A percentile compares a stretch with the other conserved stretches of the same genome.
These are phyloP conservation scores for Globisporangium paddicum DNA, from an alignment of 352 stramenopile species.

Conservation along the genomic window DNA sequence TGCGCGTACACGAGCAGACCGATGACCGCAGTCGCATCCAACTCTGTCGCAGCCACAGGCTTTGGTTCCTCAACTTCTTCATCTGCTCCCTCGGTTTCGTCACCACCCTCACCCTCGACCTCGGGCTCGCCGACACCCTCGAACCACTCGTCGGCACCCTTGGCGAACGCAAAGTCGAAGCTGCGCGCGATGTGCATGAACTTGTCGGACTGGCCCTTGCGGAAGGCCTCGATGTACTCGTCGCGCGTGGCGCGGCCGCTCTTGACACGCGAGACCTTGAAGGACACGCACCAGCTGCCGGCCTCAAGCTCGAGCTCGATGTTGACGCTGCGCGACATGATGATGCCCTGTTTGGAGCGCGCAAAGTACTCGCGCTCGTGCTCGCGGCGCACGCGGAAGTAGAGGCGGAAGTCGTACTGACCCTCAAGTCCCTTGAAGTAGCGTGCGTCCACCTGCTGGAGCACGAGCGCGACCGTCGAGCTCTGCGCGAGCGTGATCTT, in stretches of 20 bases:
- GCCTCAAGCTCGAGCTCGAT: slow-evolving; percentile 26
- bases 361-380: slow-evolving; percentile 24
- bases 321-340: slow-evolving; percentile 31
- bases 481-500: slow-evolving; percentile 19
- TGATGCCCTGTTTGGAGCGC: slow-evolving; percentile 18
- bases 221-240: slow-evolving; percentile 20
- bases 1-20: slow-evolving; percentile 31
- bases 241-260: slow-evolving; percentile 13
- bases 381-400: slow-evolving; percentile 28
- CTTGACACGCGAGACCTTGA: slow-evolving; percentile 20
- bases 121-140: slow-evolving; percentile 16
- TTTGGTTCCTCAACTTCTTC: slow-evolving; percentile 10
- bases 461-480: slow-evolving; percentile 27
- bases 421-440: slow-evolving; percentile 40
- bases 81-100: slow-evolving; percentile 8
- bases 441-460: slow-evolving; percentile 32
- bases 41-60: slow-evolving; percentile 9
- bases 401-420: slow-evolving; percentile 30
- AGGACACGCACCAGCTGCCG: slow-evolving; percentile 26
- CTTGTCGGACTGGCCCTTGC: slow-evolving; percentile 27
- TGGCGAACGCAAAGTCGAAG: slow-evolving; percentile 28
- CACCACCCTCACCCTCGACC: slow-evolving; percentile 14
- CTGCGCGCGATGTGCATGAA: slow-evolving; percentile 29
- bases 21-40: slow-evolving; percentile 20
- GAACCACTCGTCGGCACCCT: slow-evolving; percentile 17